These are phyloP conservation scores for Ustilago tritici DNA, from an alignment of 1,284 basidiomycete genomes.

Conservation along the genomic window DNA sequence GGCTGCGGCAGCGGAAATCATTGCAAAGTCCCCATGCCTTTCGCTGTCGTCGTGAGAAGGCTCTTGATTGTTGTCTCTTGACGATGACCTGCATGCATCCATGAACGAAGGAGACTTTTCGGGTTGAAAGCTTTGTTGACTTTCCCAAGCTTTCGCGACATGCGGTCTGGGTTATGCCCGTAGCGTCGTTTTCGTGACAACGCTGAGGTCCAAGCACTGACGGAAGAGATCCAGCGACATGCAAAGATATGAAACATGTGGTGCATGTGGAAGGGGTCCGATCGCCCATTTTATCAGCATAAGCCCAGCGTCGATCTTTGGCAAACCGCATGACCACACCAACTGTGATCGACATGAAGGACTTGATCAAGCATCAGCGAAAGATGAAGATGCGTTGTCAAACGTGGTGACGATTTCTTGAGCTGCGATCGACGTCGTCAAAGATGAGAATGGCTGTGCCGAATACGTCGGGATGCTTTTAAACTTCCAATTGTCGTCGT, in stretches of 20 bases:
- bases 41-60: background rate
- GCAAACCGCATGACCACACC: background rate
- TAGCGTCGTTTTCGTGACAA: background rate
- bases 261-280: constrained; percentile 8
- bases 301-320: background rate
- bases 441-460: background rate
- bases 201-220: constrained; percentile 5
- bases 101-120: background rate
- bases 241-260: background rate
- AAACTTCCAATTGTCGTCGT: too few species aligned
- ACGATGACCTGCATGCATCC: background rate
- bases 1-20: background rate
- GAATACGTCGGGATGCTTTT: too few species aligned
- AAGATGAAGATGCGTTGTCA: too few species aligned
- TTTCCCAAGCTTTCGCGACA: background rate
- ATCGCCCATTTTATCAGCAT: background rate
- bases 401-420: too few species aligned
- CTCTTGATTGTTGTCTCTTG: background rate
- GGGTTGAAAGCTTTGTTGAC: background rate
- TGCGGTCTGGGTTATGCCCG: background rate
- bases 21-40: background rate
- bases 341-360: background rate
- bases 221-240: background rate
- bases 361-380: background rate
- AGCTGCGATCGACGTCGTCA: background rate